Conservation (phyloP, 2,329 filamentous ascomycete genomes). For the Talaromyces sp. region DNA sequence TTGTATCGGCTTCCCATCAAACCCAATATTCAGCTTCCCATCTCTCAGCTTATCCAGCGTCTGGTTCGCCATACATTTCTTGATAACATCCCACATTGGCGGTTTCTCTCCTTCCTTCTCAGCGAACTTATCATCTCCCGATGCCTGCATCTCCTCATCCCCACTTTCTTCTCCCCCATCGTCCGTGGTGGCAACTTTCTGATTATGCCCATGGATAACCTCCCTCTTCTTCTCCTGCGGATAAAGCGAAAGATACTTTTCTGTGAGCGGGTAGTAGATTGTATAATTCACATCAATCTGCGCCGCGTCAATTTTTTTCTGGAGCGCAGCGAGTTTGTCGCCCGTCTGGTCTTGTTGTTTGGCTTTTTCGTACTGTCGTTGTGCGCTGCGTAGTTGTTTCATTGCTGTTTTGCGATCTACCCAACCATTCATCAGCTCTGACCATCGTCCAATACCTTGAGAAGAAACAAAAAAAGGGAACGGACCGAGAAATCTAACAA, state of each 20-base stretch:
- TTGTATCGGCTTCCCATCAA: slow-evolving; percentile 19
- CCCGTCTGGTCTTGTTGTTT: slow-evolving; percentile 24
- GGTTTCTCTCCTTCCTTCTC: slow-evolving; percentile 30
- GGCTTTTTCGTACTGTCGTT: slow-evolving; percentile 38
- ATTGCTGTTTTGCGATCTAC: slow-evolving; percentile 43
- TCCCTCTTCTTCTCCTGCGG: slow-evolving; percentile 34
- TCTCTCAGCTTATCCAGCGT: slow-evolving; percentile 43
- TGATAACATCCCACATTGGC: slow-evolving; percentile 45
- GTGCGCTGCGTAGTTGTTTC: slow-evolving; percentile 36
- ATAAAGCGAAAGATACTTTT: slow-evolving; percentile 59
- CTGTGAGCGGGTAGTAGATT: slow-evolving; percentile 58
- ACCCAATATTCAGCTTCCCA: slow-evolving; percentile 35
- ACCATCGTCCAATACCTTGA: neutral
- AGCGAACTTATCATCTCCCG: neutral
- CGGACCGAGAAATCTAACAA: slow-evolving; percentile 61
- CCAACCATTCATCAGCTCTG: neutral
- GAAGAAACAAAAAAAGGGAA: neutral
- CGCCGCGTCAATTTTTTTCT: slow-evolving; percentile 44
- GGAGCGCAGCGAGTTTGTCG: slow-evolving; percentile 28
- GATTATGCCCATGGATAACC: slow-evolving; percentile 18
- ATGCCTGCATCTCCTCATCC: slow-evolving; percentile 20
- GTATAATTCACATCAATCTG: slow-evolving; percentile 62
- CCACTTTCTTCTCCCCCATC: neutral
- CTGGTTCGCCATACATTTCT: slow-evolving; percentile 43
- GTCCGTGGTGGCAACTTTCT: neutral